Evolutionary conservation across 2,329 filamentous ascomycete genomes (phyloP).

Genomic region (Aspergillaceae sp.): DNA sequence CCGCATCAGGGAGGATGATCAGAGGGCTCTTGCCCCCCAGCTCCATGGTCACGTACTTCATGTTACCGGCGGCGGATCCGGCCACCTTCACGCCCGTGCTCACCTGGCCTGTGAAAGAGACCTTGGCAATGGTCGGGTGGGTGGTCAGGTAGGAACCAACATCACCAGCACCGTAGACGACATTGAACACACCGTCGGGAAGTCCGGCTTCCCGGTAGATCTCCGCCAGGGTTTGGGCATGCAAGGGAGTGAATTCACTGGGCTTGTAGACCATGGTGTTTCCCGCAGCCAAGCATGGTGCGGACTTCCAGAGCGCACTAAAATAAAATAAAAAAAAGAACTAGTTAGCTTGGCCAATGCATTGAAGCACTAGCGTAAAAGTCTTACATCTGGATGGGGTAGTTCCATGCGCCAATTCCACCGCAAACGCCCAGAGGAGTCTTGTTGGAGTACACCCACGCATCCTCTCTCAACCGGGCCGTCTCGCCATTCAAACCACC

Average conservation of each 20-base stretch:
- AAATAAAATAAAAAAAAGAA: background rate
- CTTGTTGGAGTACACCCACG: conserved; percentile 76
- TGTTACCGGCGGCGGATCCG: conserved; percentile 60
- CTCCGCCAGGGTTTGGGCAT: conserved; percentile 64
- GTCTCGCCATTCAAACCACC: conserved; percentile 76
- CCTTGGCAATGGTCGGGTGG: conserved; percentile 68
- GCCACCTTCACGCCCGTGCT: conserved; percentile 76
- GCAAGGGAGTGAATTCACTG: conserved; percentile 78
- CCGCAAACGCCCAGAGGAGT: conserved; percentile 75
- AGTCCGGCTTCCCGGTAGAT: conserved; percentile 72
- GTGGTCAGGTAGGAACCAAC: conserved; percentile 67
- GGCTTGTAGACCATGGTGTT: conserved; percentile 91
- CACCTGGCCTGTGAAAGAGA: conserved; percentile 84
- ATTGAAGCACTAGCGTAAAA: no score
- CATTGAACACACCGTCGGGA: conserved; percentile 77
- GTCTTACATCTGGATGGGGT: conserved; percentile 73
- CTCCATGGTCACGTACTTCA: conserved; percentile 92
- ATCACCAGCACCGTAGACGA: conserved; percentile 70
- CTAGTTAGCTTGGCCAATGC: no score
- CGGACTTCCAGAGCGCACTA: conserved; percentile 74
- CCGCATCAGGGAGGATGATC: conserved; percentile 70
- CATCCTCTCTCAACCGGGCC: conserved; percentile 62
- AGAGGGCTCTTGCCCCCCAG: conserved; percentile 79
- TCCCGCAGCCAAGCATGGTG: conserved; percentile 73
- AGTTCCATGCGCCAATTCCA: conserved; percentile 87